Evolutionary conservation across 805 yeast species (phyloP), one percentile per base, ranked within the genome.

Genomic region (Lipomyces spencermartinsiae): DNA sequence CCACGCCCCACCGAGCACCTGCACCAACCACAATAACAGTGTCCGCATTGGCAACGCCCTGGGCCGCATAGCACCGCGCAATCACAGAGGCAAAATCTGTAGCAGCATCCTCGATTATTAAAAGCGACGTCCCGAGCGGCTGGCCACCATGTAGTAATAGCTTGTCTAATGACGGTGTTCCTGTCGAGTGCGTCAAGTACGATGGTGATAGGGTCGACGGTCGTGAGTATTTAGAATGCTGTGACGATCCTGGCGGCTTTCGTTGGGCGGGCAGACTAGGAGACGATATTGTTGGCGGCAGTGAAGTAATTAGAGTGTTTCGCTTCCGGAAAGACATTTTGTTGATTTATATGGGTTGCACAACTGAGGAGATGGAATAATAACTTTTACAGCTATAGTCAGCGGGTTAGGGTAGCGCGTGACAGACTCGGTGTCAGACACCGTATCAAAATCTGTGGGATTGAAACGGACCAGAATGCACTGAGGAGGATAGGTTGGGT

Each of bases 21-120:
- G 83, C 76, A 0, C 93, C 92, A 60, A 93, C 77, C 12, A 89
- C 89, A 22, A 91, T 82, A 35, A 86, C 83, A 76, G 88, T 92
- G 2, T 91, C 85, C 29, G 65, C 87, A 69, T 90, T 94, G 0
- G 86, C 77, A 43, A 89, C 78, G 14, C 97, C 97, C 77, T 91
- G 96, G 0, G 96, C 83, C 0, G 91, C 87, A 80, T 88, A 91
- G 2, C 86, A 80, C 71, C 93, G 87, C 34, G 88, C 76, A 49
- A 94, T 71, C 10, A 91, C 87, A 5, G 92, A 84, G 6, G 90
- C 83, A 75, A 92, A 94, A 75, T 94, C 98, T 0, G 98, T 94
- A 6, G 94, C 89, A 0, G 97, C 95, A 16, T 86, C 84, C 76
- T 94, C 98, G 76, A 92, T 94, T 4, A 94, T 76, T 14, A 93